These are phyloP conservation scores for Botrytis squamosa DNA, from an alignment of 2,329 filamentous ascomycete species.

Conservation along the genomic window DNA sequence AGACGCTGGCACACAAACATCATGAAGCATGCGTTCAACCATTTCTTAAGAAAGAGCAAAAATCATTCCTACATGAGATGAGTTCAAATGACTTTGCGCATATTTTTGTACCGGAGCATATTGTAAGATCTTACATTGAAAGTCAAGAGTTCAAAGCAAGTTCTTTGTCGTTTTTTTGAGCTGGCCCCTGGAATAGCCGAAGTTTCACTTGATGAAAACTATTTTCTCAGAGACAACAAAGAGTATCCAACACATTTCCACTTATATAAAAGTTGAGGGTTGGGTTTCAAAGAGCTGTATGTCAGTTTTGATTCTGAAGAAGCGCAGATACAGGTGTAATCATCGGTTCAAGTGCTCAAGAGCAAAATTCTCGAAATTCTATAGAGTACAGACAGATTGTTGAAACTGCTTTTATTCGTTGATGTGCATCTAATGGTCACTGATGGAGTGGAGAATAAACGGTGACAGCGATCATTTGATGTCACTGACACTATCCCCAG, in stretches of 20 bases:
- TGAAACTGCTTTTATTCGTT: neutral
- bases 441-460: neutral
- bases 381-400: neutral
- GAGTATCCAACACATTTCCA: neutral
- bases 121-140: neutral
- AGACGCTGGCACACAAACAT: neutral
- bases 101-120: neutral
- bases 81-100: neutral
- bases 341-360: neutral
- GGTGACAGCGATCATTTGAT: neutral
- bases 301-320: neutral
- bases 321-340: neutral
- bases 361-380: neutral
- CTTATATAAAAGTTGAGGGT: neutral
- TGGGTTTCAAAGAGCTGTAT: neutral
- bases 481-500: slow-evolving; percentile 1
- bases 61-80: neutral
- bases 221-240: neutral
- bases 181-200: slow-evolving; percentile 1
- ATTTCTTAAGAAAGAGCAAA: neutral
- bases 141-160: neutral
- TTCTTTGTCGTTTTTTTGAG: neutral
- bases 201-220: neutral
- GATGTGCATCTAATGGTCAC: neutral
- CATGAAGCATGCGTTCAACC: neutral